Evolutionary conservation across 345 rosid genomes (phyloP), one percentile per base, ranked within the genome.

Genomic region (Microthlaspi erraticum): DNA sequence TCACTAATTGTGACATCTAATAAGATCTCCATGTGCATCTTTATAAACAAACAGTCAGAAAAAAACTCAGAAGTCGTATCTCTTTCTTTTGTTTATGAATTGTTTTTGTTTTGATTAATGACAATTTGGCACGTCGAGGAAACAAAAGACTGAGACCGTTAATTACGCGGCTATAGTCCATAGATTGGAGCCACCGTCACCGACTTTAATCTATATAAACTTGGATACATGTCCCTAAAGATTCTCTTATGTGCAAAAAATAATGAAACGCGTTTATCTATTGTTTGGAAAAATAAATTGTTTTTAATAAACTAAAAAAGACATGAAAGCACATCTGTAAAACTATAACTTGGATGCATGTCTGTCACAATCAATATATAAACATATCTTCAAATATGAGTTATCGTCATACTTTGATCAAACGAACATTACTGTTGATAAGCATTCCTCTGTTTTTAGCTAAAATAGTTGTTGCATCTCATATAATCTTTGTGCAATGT

Each of bases 171-270:
- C 77, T 1, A 58, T 59, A 74, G 72, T 66, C 77, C 1, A 58
- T 59, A 74, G 72, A 74, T 73, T 73, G 43, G 72, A 74, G 61
- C 55, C 78, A 74, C 71, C 77, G 77, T 66, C 77, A 73, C 78
- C 72, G 78, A 74, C 62, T 51, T 38, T 20, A 51, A 16, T 42
- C 7, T 41, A 73, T 44, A 61, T 26, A 63, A 64, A 66, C 68
- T 74, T 60, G 55, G 68, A 74, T 66, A 61, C 73, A 74, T 67
- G 78, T 74, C 68, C 78, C 78, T 10, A 74, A 60, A 74, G 67
- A 74, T 74, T 74, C 78, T 74, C 61, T 66, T 5, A 8, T 6
- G 11, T 20, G 50, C 3, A 11, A 18, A 52, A 58, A 58, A 43
- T 46, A 56, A 19, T 53, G 23, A 66, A 65, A 74, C 78, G 73